Base-by-base conservation (phyloP, 2,329 filamentous ascomycete species). In the Chaetomium sp. region DNA sequence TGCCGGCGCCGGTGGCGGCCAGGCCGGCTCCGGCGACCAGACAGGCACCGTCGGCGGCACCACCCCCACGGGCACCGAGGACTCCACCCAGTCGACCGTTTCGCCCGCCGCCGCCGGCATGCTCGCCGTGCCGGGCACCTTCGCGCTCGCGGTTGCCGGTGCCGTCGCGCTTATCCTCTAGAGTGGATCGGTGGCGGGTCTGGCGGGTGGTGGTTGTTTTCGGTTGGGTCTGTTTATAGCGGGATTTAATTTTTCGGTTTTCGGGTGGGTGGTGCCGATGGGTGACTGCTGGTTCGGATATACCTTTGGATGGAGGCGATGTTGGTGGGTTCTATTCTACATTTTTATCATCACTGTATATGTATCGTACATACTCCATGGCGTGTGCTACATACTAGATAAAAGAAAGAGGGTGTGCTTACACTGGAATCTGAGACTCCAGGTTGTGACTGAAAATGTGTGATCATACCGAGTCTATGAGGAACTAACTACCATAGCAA, bases 161-260 rank as follows among this genome's bases (percentile, higher is more conserved):
- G 70, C 75, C 62, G 78, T 77, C 38, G 76, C 78, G 64, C 74
- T 84, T 64, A 69, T 84, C 70, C 74, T 85, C 57, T 77, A 74
- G 70, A 35, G 47, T 64, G 76, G 66, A 76, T 74, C 62, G 7
- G 8, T 13, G 47, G n/a, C 25, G 23, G 23, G 65, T 1, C 8
- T 19, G 47, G 16, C 35, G 21, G 31, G 56, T 5, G n/a, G 57
- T 19, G 21, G 23, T 33, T 8, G 29, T 31, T 33, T 27, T 23
- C 25, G 31, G 45, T 27, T 59, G 27, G n/a, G 25, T 57, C 16
- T 55, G 27, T 29, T 27, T 42, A 19, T 56, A n/a, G 33, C 33
- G 55, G 59, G 19, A n/a, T 51, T 31, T 60, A 33, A 58, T 56
- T 12, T 38, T n/a, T 25, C 7, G 50, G 10, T n/a, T 33, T 16